Evolutionary conservation across 345 rosid genomes (phyloP).

Genomic region (Dipteronia sinensis): DNA sequence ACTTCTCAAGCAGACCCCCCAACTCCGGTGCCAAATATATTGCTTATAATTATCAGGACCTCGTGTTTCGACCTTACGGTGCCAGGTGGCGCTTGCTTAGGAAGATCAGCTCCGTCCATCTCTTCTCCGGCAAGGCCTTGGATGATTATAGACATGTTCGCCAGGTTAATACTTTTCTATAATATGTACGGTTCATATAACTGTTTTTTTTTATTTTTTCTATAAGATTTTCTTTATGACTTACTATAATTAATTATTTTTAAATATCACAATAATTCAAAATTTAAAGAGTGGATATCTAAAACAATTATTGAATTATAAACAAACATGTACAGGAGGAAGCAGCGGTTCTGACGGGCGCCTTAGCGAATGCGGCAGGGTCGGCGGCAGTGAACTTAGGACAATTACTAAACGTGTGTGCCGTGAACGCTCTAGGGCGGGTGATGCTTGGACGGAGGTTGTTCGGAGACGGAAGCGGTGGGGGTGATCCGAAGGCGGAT

Average conservation of each 20-base stretch:
- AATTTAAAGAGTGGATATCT: too few relatives aligned
- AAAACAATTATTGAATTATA: too few relatives aligned
- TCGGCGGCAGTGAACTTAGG: constrained; percentile 52
- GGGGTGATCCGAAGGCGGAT: constrained; percentile 63
- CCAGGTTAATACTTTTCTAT: constrained; percentile 45
- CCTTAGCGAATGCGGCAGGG: constrained; percentile 38
- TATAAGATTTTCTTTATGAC: too few relatives aligned
- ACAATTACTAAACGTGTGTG: constrained; percentile 65
- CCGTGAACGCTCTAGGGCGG: constrained; percentile 70
- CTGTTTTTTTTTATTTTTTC: too few relatives aligned
- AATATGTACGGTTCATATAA: too few relatives aligned
- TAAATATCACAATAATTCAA: too few relatives aligned
- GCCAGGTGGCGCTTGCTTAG: constrained; percentile 83
- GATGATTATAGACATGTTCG: constrained; percentile 77
- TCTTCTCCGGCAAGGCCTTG: constrained; percentile 86
- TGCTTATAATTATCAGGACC: constrained; percentile 89
- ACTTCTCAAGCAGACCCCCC: constrained; percentile 90
- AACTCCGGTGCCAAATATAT: constrained; percentile 86
- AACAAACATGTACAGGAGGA: constrained; percentile 39
- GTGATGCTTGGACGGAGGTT: constrained; percentile 77
- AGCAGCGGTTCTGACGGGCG: constrained; percentile 46
- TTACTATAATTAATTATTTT: too few relatives aligned
- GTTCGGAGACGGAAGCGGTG: constrained; percentile 59
- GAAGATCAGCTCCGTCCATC: constrained; percentile 78
- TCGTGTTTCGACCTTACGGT: constrained; percentile 93